These are phyloP conservation scores for Zizania latifolia DNA, from an alignment of 176 grass and related monocot genomes.

Conservation along the genomic window DNA sequence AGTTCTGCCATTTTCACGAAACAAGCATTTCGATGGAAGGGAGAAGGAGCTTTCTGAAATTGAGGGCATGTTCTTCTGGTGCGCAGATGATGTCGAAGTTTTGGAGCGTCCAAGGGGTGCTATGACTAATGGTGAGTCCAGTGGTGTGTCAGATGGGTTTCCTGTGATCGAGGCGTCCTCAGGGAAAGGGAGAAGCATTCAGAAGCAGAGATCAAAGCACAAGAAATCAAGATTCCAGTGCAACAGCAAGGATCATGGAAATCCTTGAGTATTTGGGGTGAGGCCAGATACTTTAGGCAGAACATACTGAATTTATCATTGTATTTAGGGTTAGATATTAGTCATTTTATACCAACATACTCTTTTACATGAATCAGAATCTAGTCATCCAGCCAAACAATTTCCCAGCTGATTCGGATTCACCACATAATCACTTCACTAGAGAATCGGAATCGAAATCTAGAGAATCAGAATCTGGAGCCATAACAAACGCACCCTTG, in stretches of 20 bases:
- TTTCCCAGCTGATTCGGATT: no score
- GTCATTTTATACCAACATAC: no score
- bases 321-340: slow-evolving; percentile 69
- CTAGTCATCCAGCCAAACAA: no score
- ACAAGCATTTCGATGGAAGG: slow-evolving; percentile 69
- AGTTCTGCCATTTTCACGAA: slow-evolving; percentile 58
- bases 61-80: slow-evolving; percentile 58
- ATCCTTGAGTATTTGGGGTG: slow-evolving; percentile 71
- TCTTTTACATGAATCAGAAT: no score
- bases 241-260: slow-evolving; percentile 44
- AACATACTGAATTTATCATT: slow-evolving; percentile 77
- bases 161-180: slow-evolving; percentile 48
- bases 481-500: no score
- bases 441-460: no score
- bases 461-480: no score
- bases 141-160: slow-evolving; percentile 69
- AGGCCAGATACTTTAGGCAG: slow-evolving; percentile 73
- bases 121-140: slow-evolving; percentile 27
- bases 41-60: slow-evolving; percentile 84
- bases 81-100: slow-evolving; percentile 38
- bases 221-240: slow-evolving; percentile 47
- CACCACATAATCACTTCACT: no score
- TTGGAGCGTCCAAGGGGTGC: slow-evolving; percentile 37
- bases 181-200: slow-evolving; percentile 53
- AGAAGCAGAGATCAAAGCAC: slow-evolving; percentile 69